Evolutionary conservation across 371 early-diverging fungal species (phyloP), one percentile per base, ranked within the genome.

Genomic region (Zychaea mexicana): DNA sequence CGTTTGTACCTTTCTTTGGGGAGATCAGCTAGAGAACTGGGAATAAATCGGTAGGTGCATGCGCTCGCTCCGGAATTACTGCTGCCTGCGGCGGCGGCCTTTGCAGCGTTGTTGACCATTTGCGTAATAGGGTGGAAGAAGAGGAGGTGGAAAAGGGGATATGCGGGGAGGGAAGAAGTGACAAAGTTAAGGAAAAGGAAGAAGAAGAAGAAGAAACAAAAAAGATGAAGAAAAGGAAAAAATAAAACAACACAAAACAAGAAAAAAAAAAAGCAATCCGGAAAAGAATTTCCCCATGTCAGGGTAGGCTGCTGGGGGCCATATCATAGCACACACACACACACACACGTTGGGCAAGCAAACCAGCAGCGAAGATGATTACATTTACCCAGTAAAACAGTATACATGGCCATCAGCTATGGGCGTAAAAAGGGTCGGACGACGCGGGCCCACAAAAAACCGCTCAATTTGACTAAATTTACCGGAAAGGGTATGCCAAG

Each of bases 41-140:
- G 65, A 21, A 80, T 70, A 56, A 80, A 80, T 33, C 81, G 73
- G 60, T 80, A 80, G 30, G 77, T 77, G 49, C 81, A 80, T 21
- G 65, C 54, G 26, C 55, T 63, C 30, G 32, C 59, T 39, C 62
- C 58, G 42, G 42, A 42, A 42, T 33, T 33, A 24, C 38, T 61
- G 53, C 26, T 62, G 39, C 9, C 42, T 15, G 15, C 42, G 28
- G 27, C 28, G 39, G 42, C 24, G 22, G 45, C 21, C 17, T 31
- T 26, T 24, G 54, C n/a, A 42, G 17, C 30, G 21, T 31, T 57
- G 42, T 62, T 62, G 55, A 30, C 26, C 45, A 30, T 45, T 9
- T 46, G 24, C 8, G 28, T 31, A 28, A 33, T 33, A 49, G 22
- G 27, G 19, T 42, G 60, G 26, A 12, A 3, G 45, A 22, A 33